Evolutionary conservation across 257 asterid genomes (phyloP).

Genomic region (Capsicum chinense): DNA sequence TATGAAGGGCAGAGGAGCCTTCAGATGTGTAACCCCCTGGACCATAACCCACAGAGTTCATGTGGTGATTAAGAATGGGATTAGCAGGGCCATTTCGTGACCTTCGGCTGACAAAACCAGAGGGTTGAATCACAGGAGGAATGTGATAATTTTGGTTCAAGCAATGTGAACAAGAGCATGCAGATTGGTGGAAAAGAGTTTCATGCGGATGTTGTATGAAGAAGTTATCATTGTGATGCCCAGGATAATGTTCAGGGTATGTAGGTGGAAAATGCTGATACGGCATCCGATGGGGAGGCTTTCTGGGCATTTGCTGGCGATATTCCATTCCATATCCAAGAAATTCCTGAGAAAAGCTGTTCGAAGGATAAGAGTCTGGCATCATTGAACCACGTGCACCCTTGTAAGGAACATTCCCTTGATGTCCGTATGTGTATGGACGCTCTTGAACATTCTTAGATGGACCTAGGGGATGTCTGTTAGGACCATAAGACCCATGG

Average conservation of each 20-base stretch:
- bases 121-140: slow-evolving; percentile 58
- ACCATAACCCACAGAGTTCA: slow-evolving; percentile 45
- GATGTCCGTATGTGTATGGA: slow-evolving; percentile 46
- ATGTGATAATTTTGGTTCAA: slow-evolving; percentile 55
- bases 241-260: slow-evolving; percentile 53
- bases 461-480: slow-evolving; percentile 45
- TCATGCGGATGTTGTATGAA: slow-evolving; percentile 68
- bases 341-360: slow-evolving; percentile 50
- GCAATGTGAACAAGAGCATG: slow-evolving; percentile 86
- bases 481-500: slow-evolving; percentile 54
- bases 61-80: slow-evolving; percentile 41
- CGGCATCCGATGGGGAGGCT: slow-evolving; percentile 52
- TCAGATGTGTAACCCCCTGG: slow-evolving; percentile 48
- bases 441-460: slow-evolving; percentile 45
- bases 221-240: slow-evolving; percentile 55
- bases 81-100: slow-evolving; percentile 48
- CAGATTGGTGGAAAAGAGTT: slow-evolving; percentile 68
- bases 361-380: slow-evolving; percentile 55
- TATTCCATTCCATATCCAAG: slow-evolving; percentile 47
- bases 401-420: slow-evolving; percentile 45
- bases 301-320: slow-evolving; percentile 54
- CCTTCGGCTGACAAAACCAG: slow-evolving; percentile 46
- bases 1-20: slow-evolving; percentile 41
- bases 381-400: slow-evolving; percentile 48
- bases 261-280: slow-evolving; percentile 53